Evolutionary conservation across 495 filamentous ascomycete species (phyloP), one percentile per base, ranked within the genome.

Genomic region (Rostrohypoxylon terebratum): DNA sequence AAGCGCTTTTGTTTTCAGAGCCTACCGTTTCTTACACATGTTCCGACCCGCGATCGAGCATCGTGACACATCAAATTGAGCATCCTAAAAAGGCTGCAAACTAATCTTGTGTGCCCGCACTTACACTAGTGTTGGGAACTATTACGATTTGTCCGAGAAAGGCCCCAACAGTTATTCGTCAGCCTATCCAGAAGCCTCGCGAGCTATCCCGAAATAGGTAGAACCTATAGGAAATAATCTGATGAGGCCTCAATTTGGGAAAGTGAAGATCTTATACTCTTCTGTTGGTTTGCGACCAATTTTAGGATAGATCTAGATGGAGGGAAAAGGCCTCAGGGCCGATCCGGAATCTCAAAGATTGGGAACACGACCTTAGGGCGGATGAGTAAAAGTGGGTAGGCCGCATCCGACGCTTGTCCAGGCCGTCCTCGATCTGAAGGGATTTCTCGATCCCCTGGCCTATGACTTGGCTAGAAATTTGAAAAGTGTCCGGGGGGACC

Each of bases 1-100:
- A 45, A 50, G 21, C 45, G 36, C 47, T 28, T 28, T 28, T n/a
- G 18, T 25, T 60, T 54, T 60, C 47, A 42, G 21, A 60, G 16
- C 70, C 69, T 62, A 68, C 63, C 54, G n/a, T 59, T 59, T 59
- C 51, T 68, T 31, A 60, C 63, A 71, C 69, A 71, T 63, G 59
- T 21, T 54, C 57, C 38, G 45, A 40, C 54, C 40, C 40, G 50
- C 48, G 31, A 63, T 63, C 48, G n/a, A 51, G 59, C 63, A 72
- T 68, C 63, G 63, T 72, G 63, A 72, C 63, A 51, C 31, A 45
- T 33, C 18, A 55, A 63, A 18, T 33, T 8, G 44, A 64, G n/a
- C 42, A 40, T 57, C 16, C 33, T 44, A 45, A 33, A 61, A 55
- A 54, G 48, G 40, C 38, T 66, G 63, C 61, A 25, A 42, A 42